Evolutionary conservation across 805 yeast species (phyloP).

Genomic region (Lipomyces oligophaga): DNA sequence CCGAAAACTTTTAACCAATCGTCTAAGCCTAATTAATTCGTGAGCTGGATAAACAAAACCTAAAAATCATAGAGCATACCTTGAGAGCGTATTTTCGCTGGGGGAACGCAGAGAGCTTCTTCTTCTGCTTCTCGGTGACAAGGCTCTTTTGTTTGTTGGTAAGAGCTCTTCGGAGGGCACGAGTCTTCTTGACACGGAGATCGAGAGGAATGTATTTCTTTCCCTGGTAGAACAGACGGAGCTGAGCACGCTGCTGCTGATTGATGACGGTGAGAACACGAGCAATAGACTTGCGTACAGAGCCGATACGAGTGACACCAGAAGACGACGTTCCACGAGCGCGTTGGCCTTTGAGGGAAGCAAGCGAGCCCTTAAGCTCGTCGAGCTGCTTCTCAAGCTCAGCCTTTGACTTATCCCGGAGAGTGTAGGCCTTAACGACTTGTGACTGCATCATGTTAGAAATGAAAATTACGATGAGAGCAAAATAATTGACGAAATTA

Average conservation of each 20-base stretch:
- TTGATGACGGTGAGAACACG: constrained; percentile 95
- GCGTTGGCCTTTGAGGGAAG: constrained; percentile 93
- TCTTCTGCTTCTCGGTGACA: constrained; percentile 83
- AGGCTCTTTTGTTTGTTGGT: constrained; percentile 79
- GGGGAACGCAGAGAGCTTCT: constrained; percentile 94
- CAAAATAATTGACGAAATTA: too few relatives aligned
- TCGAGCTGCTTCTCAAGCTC: constrained; percentile 91
- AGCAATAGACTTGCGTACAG: constrained; percentile 98
- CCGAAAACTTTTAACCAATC: constrained; percentile 9
- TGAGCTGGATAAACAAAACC: too few relatives aligned
- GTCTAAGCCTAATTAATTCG: constrained; percentile 14
- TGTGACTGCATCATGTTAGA: too few relatives aligned
- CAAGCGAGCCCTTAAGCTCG: constrained; percentile 95
- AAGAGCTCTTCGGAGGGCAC: constrained; percentile 98
- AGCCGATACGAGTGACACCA: constrained; percentile 76
- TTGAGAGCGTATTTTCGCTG: constrained; percentile 97
- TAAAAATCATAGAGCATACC: constrained; percentile 40
- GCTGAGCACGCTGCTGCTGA: constrained; percentile 93
- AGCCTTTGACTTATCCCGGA: constrained; percentile 94
- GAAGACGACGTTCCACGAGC: constrained; percentile 73
- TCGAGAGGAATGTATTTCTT: constrained; percentile 93
- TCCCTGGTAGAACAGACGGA: constrained; percentile 87
- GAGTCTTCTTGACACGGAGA: constrained; percentile 98
- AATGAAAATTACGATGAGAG: too few relatives aligned
- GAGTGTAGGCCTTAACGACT: constrained; percentile 92